Base-by-base conservation (phyloP, 768 basidiomycete species). In the Trametopsis cervina region DNA sequence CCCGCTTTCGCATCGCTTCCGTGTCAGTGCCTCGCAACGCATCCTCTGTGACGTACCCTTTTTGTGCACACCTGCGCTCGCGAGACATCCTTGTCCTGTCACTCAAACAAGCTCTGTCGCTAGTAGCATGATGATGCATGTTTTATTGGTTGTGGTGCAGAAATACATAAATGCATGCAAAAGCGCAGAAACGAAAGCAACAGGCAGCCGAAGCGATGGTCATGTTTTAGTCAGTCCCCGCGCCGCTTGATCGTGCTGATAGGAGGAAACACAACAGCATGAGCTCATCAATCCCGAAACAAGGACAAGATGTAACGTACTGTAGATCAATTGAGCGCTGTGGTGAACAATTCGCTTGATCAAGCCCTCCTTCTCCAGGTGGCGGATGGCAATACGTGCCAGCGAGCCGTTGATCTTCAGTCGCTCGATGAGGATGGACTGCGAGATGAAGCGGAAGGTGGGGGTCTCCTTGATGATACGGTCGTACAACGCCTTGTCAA, bases 271-370 rank as follows among this genome's bases (percentile, higher is more conserved):
- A 11, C 13, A 13, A 36, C 42, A n/a, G 27, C 37, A 27, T 2
- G 33, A 49, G n/a, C 2, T 3, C 5, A 22, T n/a, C 38, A 15
- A 17, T 13, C 22, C n/a, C 18, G 15, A 29, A 50, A 29, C 52
- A 47, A 56, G 18, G 47, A 36, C 47, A 20, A 25, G 27, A 39
- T 4, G 35, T 44, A 26, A 83, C 88, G 64, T 63, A 92, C 91
- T 97, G 87, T 97, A 98, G 62, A 99, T 81, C 65, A 93, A 73
- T 71, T 99, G 95, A 51, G 78, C 75, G 56, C 85, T 85, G 77
- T 95, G 92, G 75, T 97, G 96, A 55, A 98, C 89, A 59, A 99
- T 90, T 57, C 82, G 80, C 77, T 95, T 97, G 71, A 99, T 98
- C 65, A 79, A 73, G 51, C 89, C 89, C 61, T 97, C 92, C 73